Evolutionary conservation across 2,329 filamentous ascomycete genomes (phyloP).

Genomic region (Botrytis hyacinthi): DNA sequence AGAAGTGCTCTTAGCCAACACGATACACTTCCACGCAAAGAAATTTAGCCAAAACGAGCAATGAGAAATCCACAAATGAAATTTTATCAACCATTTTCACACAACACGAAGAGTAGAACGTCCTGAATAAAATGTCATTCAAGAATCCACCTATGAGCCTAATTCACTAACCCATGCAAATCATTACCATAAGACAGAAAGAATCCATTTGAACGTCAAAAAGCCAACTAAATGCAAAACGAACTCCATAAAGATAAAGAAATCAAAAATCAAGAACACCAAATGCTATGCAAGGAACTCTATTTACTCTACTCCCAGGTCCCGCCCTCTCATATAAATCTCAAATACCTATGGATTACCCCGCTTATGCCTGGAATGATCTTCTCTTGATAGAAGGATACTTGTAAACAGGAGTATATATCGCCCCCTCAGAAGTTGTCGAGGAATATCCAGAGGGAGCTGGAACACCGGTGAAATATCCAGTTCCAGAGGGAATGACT

Average conservation of each 20-base stretch:
- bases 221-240: background rate
- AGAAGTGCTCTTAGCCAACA: background rate
- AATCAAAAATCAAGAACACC: background rate
- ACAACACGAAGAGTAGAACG: background rate
- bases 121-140: background rate
- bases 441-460: background rate
- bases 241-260: background rate
- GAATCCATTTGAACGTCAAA: background rate
- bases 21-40: too few species aligned
- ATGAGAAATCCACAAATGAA: background rate
- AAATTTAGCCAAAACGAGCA: too few species aligned
- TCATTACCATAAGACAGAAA: background rate
- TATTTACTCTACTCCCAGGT: background rate
- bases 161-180: background rate
- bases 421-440: background rate
- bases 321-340: background rate
- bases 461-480: background rate
- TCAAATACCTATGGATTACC: too few species aligned
- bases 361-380: background rate
- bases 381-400: conserved; percentile 7
- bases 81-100: background rate
- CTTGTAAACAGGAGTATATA: background rate
- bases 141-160: background rate
- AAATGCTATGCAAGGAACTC: background rate
- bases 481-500: background rate